Evolutionary conservation across 1,284 basidiomycete genomes (phyloP).

Genomic region (Leccinum proliferum): DNA sequence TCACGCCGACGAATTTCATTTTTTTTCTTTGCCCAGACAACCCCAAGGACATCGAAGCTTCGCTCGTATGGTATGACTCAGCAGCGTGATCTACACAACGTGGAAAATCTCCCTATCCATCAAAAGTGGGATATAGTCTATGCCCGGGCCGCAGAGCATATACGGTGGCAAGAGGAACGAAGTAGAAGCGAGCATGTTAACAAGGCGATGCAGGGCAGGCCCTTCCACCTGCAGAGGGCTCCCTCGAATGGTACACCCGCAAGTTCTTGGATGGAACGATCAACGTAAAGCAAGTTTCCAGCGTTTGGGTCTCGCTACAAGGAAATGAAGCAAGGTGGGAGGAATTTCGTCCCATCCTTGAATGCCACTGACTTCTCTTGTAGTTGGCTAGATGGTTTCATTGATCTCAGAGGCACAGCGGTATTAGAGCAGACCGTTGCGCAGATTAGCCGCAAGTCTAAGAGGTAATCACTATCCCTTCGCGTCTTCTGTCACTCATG

Average conservation of each 20-base stretch:
- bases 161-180: slow-evolving; percentile 73
- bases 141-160: slow-evolving; percentile 62
- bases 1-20: slow-evolving; percentile 61
- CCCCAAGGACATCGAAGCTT: slow-evolving; percentile 77
- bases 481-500: slow-evolving; percentile 12
- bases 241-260: slow-evolving; percentile 86
- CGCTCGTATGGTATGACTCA: slow-evolving; percentile 55
- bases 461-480: slow-evolving; percentile 40
- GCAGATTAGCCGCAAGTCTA: slow-evolving; percentile 68
- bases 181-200: slow-evolving; percentile 51
- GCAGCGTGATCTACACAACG: slow-evolving; percentile 57
- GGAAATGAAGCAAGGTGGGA: slow-evolving; percentile 74
- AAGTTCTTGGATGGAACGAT: slow-evolving; percentile 87
- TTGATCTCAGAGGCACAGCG: slow-evolving; percentile 75
- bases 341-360: not conserved
- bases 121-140: slow-evolving; percentile 94
- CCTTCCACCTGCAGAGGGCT: slow-evolving; percentile 49
- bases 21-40: slow-evolving; percentile 47
- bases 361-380: slow-evolving; percentile 10
- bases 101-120: slow-evolving; percentile 62
- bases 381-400: slow-evolving; percentile 83
- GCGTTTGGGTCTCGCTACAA: slow-evolving; percentile 77
- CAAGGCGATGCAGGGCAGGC: slow-evolving; percentile 53
- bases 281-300: slow-evolving; percentile 74
- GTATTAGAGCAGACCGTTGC: slow-evolving; percentile 80